Conservation (phyloP, 2,329 filamentous ascomycete genomes). For the Dactylellina parvicollis region DNA sequence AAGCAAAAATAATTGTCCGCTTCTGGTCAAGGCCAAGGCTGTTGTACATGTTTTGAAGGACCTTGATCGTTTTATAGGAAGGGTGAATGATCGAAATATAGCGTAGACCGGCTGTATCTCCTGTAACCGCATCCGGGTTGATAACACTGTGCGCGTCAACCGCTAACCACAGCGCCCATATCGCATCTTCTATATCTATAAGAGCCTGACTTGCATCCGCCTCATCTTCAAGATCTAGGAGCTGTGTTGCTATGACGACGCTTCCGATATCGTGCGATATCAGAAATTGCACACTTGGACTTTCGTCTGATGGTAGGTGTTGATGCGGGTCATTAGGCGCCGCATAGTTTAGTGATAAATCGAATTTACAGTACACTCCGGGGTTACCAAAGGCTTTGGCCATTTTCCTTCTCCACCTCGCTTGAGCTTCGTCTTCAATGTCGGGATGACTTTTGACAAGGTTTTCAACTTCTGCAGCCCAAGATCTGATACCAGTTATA, state of each 20-base stretch:
- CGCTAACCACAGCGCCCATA: conserved; percentile 27
- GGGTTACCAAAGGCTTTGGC: neutral
- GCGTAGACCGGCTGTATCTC: neutral
- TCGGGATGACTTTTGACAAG: too few species aligned
- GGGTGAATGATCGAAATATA: conserved; percentile 18
- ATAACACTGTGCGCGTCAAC: neutral
- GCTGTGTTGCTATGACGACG: conserved; percentile 4
- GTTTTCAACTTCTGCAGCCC: neutral
- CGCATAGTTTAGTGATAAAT: neutral
- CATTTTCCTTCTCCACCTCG: conserved; percentile 4
- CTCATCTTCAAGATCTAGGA: neutral
- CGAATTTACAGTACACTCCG: neutral
- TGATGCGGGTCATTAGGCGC: neutral
- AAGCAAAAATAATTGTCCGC: neutral
- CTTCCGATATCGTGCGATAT: neutral
- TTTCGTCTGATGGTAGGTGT: neutral
- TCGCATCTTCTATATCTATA: conserved; percentile 9
- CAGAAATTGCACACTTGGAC: neutral
- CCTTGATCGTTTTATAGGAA: conserved; percentile 7
- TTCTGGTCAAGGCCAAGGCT: neutral
- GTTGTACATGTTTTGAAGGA: neutral
- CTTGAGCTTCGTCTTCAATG: neutral
- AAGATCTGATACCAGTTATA: conserved; percentile 2
- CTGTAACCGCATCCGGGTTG: neutral
- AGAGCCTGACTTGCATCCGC: neutral